Conservation (phyloP, 2,329 filamentous ascomycete species). For the Aspergillus oerlinghausenensis region DNA sequence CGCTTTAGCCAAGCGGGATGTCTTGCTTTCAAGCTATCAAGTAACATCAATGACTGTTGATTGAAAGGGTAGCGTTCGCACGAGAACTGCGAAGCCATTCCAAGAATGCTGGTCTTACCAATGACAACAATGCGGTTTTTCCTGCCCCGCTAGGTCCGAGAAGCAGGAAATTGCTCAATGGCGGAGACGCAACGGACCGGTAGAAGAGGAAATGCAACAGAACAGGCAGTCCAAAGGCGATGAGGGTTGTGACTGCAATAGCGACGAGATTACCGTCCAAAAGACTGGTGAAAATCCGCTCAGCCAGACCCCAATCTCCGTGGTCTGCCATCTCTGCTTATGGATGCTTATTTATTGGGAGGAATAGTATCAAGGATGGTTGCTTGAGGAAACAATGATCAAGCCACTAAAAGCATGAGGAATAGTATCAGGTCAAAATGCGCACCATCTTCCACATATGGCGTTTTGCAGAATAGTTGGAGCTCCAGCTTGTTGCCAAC, state of each 20-base stretch:
- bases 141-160: slow-evolving; percentile 76
- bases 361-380: background rate
- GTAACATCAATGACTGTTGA: background rate
- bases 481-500: background rate
- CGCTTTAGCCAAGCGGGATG: slow-evolving; percentile 33
- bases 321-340: slow-evolving; percentile 23
- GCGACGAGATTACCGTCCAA: slow-evolving; percentile 40
- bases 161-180: slow-evolving; percentile 69
- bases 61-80: background rate
- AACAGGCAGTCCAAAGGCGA: slow-evolving; percentile 70
- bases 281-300: slow-evolving; percentile 37
- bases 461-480: background rate
- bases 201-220: slow-evolving; percentile 73
- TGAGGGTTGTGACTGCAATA: slow-evolving; percentile 63
- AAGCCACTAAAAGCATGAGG: background rate
- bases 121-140: slow-evolving; percentile 82
- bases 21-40: slow-evolving; percentile 43
- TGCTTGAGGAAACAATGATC: background rate
- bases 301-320: slow-evolving; percentile 35
- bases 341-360: background rate
- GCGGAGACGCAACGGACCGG: slow-evolving; percentile 58
- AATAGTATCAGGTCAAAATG: background rate
- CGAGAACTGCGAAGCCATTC: background rate
- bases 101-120: slow-evolving; percentile 47
- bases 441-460: background rate